These are phyloP conservation scores for Podosphaera fusca DNA, from an alignment of 2,329 filamentous ascomycete genomes.

Conservation along the genomic window DNA sequence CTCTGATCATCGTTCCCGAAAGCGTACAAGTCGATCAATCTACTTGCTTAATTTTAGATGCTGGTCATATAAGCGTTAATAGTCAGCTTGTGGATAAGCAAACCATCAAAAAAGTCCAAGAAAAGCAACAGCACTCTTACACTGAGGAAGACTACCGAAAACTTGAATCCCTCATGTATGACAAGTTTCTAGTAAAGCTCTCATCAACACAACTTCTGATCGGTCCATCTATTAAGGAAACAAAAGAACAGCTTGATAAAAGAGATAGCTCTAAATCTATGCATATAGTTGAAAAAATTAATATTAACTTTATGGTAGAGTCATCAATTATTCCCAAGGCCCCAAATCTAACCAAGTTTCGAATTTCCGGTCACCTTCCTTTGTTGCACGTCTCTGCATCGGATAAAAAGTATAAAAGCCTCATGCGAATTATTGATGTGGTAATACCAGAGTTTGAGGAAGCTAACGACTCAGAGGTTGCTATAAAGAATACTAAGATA, in stretches of 20 bases:
- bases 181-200: conserved; percentile 82
- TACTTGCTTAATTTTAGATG: conserved; percentile 82
- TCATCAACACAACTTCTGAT: conserved; percentile 91
- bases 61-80: conserved; percentile 82
- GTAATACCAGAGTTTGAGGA: conserved; percentile 66
- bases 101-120: conserved; percentile 74
- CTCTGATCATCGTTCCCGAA: conserved; percentile 87
- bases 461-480: conserved; percentile 17
- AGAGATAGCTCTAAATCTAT: conserved; percentile 46
- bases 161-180: conserved; percentile 87
- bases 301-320: conserved; percentile 90
- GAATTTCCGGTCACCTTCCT: conserved; percentile 75
- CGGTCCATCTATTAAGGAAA: conserved; percentile 75
- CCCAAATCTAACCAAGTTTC: conserved; percentile 75
- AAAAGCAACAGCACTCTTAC: conserved; percentile 71
- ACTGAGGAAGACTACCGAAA: conserved; percentile 73
- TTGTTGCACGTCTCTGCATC: conserved; percentile 81
- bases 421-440: conserved; percentile 92
- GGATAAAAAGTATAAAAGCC: conserved; percentile 84
- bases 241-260: conserved; percentile 55
- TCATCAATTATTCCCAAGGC: conserved; percentile 92
- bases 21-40: conserved; percentile 63
- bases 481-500: not conserved
- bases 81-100: conserved; percentile 82
- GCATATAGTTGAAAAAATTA: conserved; percentile 90